phyloP scores from a whole-genome alignment of 805 yeast species.

The Blastobotrys mokoenaii region DNA sequence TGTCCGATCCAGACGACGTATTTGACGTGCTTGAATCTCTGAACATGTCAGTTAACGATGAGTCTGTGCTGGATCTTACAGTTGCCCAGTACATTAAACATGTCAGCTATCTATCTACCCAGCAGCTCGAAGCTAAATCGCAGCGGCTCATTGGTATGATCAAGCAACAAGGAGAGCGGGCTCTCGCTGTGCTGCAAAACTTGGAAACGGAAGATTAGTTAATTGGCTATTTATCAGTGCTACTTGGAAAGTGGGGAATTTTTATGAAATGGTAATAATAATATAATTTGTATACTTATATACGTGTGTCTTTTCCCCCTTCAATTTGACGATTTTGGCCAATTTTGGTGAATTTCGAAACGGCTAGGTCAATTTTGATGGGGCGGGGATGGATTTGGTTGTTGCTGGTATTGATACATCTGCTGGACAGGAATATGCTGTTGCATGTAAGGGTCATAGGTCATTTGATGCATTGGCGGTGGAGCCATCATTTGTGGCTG shows the following conservation, averaged over 20 bases:
- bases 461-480: too few relatives aligned
- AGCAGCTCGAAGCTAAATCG: constrained; percentile 39
- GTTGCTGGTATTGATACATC: not conserved
- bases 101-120: constrained; percentile 47
- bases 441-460: too few relatives aligned
- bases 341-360: too few relatives aligned
- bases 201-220: not conserved
- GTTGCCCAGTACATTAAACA: constrained; percentile 61
- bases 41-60: constrained; percentile 13
- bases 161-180: constrained; percentile 41
- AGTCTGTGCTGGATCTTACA: constrained; percentile 55
- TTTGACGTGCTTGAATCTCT: constrained; percentile 22
- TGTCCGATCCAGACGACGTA: constrained; percentile 21
- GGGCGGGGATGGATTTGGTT: not conserved
- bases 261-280: too few relatives aligned
- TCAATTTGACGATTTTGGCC: too few relatives aligned
- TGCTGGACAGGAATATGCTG: too few relatives aligned
- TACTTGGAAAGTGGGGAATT: too few relatives aligned
- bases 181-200: constrained; percentile 29
- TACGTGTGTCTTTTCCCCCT: too few relatives aligned
- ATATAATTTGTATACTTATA: too few relatives aligned
- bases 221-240: too few relatives aligned
- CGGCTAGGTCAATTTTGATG: not conserved
- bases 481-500: too few relatives aligned
- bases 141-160: constrained; percentile 41